These are phyloP conservation scores for Xanthoconium purpureum DNA, from an alignment of 768 basidiomycete species.

Conservation along the genomic window DNA sequence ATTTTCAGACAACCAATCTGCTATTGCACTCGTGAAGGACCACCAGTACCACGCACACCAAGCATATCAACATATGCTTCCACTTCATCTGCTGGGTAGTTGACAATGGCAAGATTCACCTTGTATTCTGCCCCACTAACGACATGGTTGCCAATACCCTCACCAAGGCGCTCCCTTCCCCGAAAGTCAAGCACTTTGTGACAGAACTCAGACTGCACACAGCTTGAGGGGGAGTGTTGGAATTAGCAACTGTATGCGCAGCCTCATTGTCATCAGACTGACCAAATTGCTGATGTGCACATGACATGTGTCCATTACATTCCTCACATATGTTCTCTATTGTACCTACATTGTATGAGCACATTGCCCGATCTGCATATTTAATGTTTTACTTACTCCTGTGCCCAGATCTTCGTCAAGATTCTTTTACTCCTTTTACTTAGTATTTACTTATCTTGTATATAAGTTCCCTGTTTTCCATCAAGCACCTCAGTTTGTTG, in stretches of 20 bases:
- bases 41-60: background rate
- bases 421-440: no score
- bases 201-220: background rate
- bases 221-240: background rate
- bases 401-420: no score
- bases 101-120: background rate
- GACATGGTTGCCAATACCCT: background rate
- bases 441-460: no score
- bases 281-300: no score
- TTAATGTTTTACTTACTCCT: no score
- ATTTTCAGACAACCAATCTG: background rate
- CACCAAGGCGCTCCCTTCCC: background rate
- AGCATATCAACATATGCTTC: background rate
- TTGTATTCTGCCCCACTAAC: background rate
- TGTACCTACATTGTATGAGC: no score
- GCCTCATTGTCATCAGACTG: no score
- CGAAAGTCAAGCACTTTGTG: background rate
- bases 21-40: background rate
- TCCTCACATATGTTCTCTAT: no score
- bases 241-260: background rate
- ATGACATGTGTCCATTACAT: no score
- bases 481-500: no score
- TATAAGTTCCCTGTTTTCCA: no score
- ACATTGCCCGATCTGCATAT: no score
- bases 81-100: background rate